phyloP scores from a whole-genome alignment of 371 early-diverging fungal species.

The Rhizopus stolonifer region DNA sequence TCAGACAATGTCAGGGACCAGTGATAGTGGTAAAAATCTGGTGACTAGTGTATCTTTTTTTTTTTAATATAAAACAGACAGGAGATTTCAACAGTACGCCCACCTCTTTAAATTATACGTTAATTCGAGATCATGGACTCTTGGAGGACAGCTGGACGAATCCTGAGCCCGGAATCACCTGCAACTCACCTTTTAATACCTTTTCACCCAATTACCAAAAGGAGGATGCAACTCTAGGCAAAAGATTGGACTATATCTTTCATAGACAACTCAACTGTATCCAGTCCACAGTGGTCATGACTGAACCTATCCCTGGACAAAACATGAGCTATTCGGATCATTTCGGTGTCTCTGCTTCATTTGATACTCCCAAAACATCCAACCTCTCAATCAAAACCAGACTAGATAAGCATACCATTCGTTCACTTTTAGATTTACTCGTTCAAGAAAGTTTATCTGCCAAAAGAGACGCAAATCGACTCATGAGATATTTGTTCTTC shows the following conservation, averaged over 20 bases:
- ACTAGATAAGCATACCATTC: background rate
- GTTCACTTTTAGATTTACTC: background rate
- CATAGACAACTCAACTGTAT: slow-evolving; percentile 37
- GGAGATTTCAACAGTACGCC: slow-evolving; percentile 56
- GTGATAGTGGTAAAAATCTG: slow-evolving; percentile 39
- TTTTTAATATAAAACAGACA: slow-evolving; percentile 23
- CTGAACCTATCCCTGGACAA: slow-evolving; percentile 29
- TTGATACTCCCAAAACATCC: too few relatives aligned
- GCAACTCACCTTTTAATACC: slow-evolving; percentile 50
- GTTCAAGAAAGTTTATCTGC: background rate
- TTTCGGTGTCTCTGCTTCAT: slow-evolving; percentile 40
- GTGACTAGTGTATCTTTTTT: background rate
- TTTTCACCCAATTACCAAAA: slow-evolving; percentile 32
- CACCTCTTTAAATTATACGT: slow-evolving; percentile 30
- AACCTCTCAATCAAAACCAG: slow-evolving; percentile 2
- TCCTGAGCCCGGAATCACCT: slow-evolving; percentile 41
- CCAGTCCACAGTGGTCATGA: slow-evolving; percentile 34
- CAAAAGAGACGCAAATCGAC: background rate
- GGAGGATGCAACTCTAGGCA: slow-evolving; percentile 16
- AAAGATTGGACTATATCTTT: slow-evolving; percentile 55
- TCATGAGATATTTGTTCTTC: background rate
- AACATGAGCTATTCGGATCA: slow-evolving; percentile 49
- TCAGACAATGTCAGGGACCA: slow-evolving; percentile 13
- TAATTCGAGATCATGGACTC: slow-evolving; percentile 39
- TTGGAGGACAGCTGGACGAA: slow-evolving; percentile 49